Percentiles rank a stretch among this genome's conserved stretches.
Conservation (phyloP, 345 rosid genomes). For the Hibiscus trionum region DNA sequence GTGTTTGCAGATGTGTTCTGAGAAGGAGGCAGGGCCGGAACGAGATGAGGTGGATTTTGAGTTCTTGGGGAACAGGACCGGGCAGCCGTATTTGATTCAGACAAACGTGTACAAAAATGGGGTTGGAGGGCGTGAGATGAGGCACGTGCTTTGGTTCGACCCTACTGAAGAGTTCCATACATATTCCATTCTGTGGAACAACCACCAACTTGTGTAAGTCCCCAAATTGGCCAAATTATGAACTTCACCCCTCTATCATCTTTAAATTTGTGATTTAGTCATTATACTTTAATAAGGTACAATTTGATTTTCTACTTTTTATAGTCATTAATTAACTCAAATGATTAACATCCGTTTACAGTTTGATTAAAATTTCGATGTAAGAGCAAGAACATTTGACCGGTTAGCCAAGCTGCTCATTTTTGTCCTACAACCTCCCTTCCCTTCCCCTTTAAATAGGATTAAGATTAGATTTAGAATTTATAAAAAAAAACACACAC, state of each 20-base stretch:
- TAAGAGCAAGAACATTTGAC: too few species aligned
- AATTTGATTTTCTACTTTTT: too few species aligned
- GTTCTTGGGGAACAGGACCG: constrained; percentile 89
- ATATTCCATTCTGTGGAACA: constrained; percentile 79
- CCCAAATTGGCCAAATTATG: background rate
- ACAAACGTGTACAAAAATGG: constrained; percentile 91
- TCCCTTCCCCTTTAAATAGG: too few species aligned
- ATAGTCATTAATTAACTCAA: too few species aligned
- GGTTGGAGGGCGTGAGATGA: constrained; percentile 84
- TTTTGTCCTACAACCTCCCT: too few species aligned
- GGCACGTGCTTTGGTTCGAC: constrained; percentile 93
- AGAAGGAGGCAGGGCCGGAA: constrained; percentile 41
- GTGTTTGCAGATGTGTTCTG: constrained; percentile 68
- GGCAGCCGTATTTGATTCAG: constrained; percentile 79
- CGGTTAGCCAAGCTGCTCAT: too few species aligned
- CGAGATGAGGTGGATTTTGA: constrained; percentile 94
- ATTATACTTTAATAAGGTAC: background rate
- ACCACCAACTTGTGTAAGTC: constrained; percentile 66
- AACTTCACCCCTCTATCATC: background rate
- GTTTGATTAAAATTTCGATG: too few species aligned
- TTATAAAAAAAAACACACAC: too few species aligned
- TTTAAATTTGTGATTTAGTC: too few species aligned
- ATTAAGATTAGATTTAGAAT: too few species aligned
- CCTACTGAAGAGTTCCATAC: constrained; percentile 78
- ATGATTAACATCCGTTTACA: too few species aligned